Evolutionary conservation across 1,284 basidiomycete species (phyloP), one percentile per base, ranked within the genome.

Genomic region (Ganoderma lingzhi): DNA sequence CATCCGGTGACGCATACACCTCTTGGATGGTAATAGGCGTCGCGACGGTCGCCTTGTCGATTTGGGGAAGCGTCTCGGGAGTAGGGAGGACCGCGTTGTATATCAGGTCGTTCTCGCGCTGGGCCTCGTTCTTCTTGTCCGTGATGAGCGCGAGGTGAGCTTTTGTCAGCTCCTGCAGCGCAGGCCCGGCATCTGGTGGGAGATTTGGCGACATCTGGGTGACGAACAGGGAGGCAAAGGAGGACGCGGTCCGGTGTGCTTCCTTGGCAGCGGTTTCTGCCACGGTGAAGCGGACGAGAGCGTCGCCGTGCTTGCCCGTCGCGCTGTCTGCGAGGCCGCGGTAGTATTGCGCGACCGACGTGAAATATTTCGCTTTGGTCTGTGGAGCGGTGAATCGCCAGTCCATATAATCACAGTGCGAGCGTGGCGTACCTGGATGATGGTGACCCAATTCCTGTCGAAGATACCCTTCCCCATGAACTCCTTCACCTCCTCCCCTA

Each of bases 381-480:
- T 96, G 76, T 8, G 76, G 19, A 45, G 19, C 60, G 1, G 15
- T 45, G 42, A 66, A 59, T 32, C 35, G 37, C 55, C 15, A 9
- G 6, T 17, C 14, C 12, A 23, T 44, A 39, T 23, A 10, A 14
- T 41, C 53, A 45, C 56, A 17, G 1, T 2, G 60, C 5, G 5
- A 30, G 10, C 28, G 48, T 14, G 12, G 79, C 84, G 62, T 75
- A 92, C 95, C 85, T 96, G 93, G 60, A 97, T 82, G 23, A 97
- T 81, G 0, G 90, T 90, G 9, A 96, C 88, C 97, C 97, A 99
- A 75, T 96, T 95, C n/a, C 96, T 84, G 77, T 99, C 96, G 78
- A 99, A 95, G 69, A 98, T 93, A 4, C 95, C 95, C 79, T 98
- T 98, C 14, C 93, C 95, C 85, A 96, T 93, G 76, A 97, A 97